Evolutionary conservation across 2,329 filamentous ascomycete species (phyloP), one percentile per base, ranked within the genome.

Genomic region (Orbilia javanica): DNA sequence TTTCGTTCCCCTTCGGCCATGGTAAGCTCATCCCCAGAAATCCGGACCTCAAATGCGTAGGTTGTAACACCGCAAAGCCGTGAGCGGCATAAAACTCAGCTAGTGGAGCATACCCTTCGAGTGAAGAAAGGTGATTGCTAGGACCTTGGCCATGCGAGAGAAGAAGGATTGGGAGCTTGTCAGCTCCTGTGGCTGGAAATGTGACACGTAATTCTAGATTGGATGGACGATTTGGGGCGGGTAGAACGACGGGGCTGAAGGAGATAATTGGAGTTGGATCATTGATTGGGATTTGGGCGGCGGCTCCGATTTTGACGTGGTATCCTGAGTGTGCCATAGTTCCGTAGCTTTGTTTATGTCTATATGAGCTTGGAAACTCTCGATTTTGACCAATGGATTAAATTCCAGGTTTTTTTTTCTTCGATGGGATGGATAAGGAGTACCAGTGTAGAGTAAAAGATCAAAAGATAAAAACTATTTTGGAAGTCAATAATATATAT

Each of bases 31-130:
- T 73, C 7, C 70, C 79, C 1, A 85, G 81, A 1, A 82, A 82
- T 44, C 80, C 79, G 22, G 85, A 86, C 64, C 81, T 83, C 1
- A 86, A 80, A 76, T 85, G 85, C 1, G 85, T 86, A 2, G 85
- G 85, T 71, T 86, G 85, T 10, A 86, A 81, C 3, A 86, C 85
- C 0, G 82, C 84, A 79, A 86, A 86, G 66, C 85, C 85, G 55
- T 84, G 85, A 18, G 83, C 81, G 4, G 85, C 85, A 82, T 83
- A 85, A 81, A 86, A 86, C 62, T 85, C 83, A 67, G 81, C 83
- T 4, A 86, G 80, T 2, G 85, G 85, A 2, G 82, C 82, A 70
- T 85, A 86, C n/a, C 85, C 85, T 44, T 86, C 82, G 4, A 84
- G 82, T 1, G 85, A 86, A 15, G 84, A 84, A 27, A 86, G 82